Percentiles rank a stretch among this genome's conserved stretches.
Conservation (phyloP, 139 green algal species). For the Chlorella sorokiniana region DNA sequence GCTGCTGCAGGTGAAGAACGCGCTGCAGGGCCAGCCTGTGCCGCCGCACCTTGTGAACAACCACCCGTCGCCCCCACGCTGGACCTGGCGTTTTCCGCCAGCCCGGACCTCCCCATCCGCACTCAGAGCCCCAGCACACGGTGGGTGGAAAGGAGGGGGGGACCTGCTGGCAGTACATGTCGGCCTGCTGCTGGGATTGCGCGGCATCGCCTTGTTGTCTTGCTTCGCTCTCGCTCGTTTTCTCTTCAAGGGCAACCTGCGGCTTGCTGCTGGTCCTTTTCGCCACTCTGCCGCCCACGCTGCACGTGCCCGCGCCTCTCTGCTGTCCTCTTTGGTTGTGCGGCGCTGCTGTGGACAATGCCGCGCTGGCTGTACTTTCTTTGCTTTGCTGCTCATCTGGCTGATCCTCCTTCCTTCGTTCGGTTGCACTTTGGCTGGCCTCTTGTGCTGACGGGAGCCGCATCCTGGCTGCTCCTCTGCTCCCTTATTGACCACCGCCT, state of each 20-base stretch:
- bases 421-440: not conserved
- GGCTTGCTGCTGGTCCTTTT: too few relatives aligned
- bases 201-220: not conserved
- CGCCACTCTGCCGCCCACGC: too few relatives aligned
- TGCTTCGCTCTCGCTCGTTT: not conserved
- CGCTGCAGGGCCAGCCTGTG: constrained; percentile 49
- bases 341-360: not conserved
- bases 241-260: too few relatives aligned
- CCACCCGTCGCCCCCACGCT: constrained; percentile 49
- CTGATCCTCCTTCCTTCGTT: not conserved
- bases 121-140: constrained; percentile 65
- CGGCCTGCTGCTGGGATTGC: not conserved
- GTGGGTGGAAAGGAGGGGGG: constrained; percentile 8
- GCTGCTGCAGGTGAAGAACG: constrained; percentile 36
- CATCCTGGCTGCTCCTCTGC: not conserved
- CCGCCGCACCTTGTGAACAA: constrained; percentile 53
- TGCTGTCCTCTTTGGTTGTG: too few relatives aligned
- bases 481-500: not conserved
- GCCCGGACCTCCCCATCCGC: constrained; percentile 67
- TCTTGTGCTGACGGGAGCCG: not conserved
- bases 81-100: constrained; percentile 64
- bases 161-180: not conserved
- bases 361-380: not conserved
- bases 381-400: not conserved
- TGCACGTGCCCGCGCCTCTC: too few relatives aligned